Evolutionary conservation across 2,329 filamentous ascomycete species (phyloP), one percentile per base, ranked within the genome.

Genomic region (Tolypocladium capitatum): DNA sequence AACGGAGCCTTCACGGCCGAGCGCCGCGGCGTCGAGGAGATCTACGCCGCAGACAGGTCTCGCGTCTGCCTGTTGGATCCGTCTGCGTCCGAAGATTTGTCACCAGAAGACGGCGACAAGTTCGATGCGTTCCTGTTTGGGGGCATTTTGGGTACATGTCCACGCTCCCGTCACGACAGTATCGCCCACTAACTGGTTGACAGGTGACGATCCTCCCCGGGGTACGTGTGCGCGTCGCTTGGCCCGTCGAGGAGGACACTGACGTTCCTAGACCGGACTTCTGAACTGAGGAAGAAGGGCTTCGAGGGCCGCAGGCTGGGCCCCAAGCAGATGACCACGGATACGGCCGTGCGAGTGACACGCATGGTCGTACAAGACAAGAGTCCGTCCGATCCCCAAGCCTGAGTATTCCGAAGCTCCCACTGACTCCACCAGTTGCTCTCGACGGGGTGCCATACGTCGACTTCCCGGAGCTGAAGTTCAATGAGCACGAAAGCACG

Each of bases 111-210:
- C 68, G 86, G 81, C 21, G 79, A 86, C 32, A 69, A 64, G 2
- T 98, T 98, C 66, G 87, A 94, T 59, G 83, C 86, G 10, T 98
- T 97, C 62, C 69, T 98, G 42, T 98, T 98, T 68, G 92, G 92
- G 42, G 92, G 92, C 14, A 98, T 98, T 59, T 70, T 98, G 52
- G 92, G 89, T 92, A 71, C 60, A 72, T 64, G 47, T 31, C 11
- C 28, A 38, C 46, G 20, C 20, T 9, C 45, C 18, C 48, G 32
- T 28, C 28, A 34, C 34, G 30, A 21, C 34, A 10, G 31, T 13
- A 21, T 42, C 44, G 24, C 18, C 49, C 44, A 45, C 51, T 58
- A 44, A 57, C 24, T 38, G 20, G 35, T 43, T 50, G 48, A 52
- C 59, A 94, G 88, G 91, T 49, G 91, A 97, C 70, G 88, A 97